A percentile compares a stretch with the other conserved stretches of the same genome.
Evolutionary conservation across 805 yeast species (phyloP).

Genomic region (Zygotorulaspora danielsina): DNA sequence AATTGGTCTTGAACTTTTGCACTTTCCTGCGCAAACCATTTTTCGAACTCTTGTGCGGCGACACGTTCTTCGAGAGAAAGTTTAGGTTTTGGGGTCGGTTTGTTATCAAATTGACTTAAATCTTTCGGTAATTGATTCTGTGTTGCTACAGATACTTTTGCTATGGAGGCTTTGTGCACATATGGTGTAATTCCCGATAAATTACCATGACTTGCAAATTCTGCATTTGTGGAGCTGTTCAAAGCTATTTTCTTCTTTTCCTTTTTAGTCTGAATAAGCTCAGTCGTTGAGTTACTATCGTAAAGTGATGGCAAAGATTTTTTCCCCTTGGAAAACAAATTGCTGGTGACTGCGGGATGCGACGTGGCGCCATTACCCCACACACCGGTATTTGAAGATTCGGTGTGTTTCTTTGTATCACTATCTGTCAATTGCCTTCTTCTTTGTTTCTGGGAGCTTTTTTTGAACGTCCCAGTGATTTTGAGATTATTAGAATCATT

Average conservation of each 20-base stretch:
- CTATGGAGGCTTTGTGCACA: conserved; percentile 7
- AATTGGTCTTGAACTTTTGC: conserved; percentile 51
- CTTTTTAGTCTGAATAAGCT: conserved; percentile 9
- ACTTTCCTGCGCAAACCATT: conserved; percentile 85
- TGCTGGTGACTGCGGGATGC: conserved; percentile 1
- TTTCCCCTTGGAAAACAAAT: conserved; percentile 5
- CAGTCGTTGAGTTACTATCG: conserved; percentile 8
- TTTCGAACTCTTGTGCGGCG: conserved; percentile 78
- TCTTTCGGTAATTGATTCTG: neutral
- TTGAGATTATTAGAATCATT: conserved; percentile 10
- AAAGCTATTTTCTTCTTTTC: conserved; percentile 7
- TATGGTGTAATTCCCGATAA: conserved; percentile 21
- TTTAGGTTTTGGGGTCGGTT: conserved; percentile 5
- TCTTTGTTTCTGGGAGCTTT: conserved; percentile 31
- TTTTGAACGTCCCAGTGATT: conserved; percentile 23
- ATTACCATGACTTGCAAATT: conserved; percentile 25
- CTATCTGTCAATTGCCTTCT: conserved; percentile 13
- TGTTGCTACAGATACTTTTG: neutral
- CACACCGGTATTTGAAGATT: conserved; percentile 13
- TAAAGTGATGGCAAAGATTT: conserved; percentile 25
- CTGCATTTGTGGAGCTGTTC: conserved; percentile 13
- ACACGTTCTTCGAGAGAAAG: conserved; percentile 64
- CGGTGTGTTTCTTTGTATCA: conserved; percentile 1
- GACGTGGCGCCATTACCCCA: conserved; percentile 27
- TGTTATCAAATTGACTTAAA: neutral